Evolutionary conservation across 257 asterid species (phyloP), one percentile per base, ranked within the genome.

Genomic region (Cinchona pubescens): DNA sequence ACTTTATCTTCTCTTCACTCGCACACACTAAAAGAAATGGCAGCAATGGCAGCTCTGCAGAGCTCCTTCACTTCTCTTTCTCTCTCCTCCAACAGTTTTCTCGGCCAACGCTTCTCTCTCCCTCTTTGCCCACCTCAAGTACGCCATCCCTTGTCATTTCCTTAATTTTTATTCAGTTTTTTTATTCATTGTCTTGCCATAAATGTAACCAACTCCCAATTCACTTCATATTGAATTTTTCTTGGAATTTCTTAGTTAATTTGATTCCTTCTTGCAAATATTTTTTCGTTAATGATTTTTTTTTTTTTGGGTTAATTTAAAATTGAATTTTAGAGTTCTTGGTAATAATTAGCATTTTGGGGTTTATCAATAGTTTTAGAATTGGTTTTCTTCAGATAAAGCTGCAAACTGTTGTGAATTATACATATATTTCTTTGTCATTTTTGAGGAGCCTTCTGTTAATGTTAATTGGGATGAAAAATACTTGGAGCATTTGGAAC

Each of bases 41-140:
- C 86, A 48, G 55, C 85, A 77, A 82, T 87, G 91, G 96, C 92
- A 66, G 85, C 91, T 69, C 89, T 94, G 13, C 96, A 84, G 82
- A 86, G 86, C 88, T 87, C 95, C 27, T 90, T 92, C 32, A 78
- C 93, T 34, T 81, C 93, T 67, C 88, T 92, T 49, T 90, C 88
- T 67, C 84, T 90, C 65, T 87, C 93, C 38, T 61, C 90, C 81
- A 92, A 77, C 80, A 83, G 96, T 46, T 88, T 90, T 83, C 86
- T 89, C 35, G 96, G 97, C 72, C 91, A 88, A 67, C 87, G 87
- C 76, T 69, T 94, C 74, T 69, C 88, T 32, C 88, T 92, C 40
- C 81, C 94, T 64, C 37, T 82, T 75, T 75, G 80, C 78, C 85
- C 84, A 8, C 87, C 96, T 16, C 79, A 75, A 85, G 98, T 89